These are phyloP conservation scores for Candida chilensis DNA, from an alignment of 805 yeast genomes.

Conservation along the genomic window DNA sequence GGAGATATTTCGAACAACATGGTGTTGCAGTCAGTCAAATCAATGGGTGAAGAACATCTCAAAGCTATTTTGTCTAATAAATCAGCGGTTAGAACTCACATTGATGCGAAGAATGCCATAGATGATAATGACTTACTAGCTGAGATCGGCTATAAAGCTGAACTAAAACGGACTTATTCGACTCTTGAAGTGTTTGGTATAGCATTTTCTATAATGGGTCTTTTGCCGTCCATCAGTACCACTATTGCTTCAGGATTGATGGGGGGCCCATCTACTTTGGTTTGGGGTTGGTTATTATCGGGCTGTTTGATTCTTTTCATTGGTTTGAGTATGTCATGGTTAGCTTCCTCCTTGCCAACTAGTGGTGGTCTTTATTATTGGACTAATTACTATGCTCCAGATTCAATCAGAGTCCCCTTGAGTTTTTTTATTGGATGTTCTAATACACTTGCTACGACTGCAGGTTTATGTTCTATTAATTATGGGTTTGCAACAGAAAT, in stretches of 20 bases:
- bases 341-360: conserved; percentile 65
- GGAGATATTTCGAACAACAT: no score
- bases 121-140: conserved; percentile 25
- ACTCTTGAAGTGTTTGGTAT: conserved; percentile 61
- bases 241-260: conserved; percentile 41
- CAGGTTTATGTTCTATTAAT: conserved; percentile 59
- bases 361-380: conserved; percentile 69
- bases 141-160: conserved; percentile 65
- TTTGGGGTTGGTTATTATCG: conserved; percentile 70
- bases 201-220: conserved; percentile 66
- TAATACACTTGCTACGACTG: conserved; percentile 57
- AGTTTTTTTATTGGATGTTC: conserved; percentile 61
- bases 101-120: no score
- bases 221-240: conserved; percentile 57
- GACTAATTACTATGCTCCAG: conserved; percentile 62
- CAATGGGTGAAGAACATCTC: no score
- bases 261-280: conserved; percentile 56
- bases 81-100: no score
- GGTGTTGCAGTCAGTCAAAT: no score
- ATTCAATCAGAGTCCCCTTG: conserved; percentile 35
- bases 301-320: conserved; percentile 44
- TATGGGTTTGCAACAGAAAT: conserved; percentile 61
- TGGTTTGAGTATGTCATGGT: conserved; percentile 58
- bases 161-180: conserved; percentile 50
- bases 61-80: no score